phyloP scores from a whole-genome alignment of 371 early-diverging fungal species.

The Rhizopus stolonifer region DNA sequence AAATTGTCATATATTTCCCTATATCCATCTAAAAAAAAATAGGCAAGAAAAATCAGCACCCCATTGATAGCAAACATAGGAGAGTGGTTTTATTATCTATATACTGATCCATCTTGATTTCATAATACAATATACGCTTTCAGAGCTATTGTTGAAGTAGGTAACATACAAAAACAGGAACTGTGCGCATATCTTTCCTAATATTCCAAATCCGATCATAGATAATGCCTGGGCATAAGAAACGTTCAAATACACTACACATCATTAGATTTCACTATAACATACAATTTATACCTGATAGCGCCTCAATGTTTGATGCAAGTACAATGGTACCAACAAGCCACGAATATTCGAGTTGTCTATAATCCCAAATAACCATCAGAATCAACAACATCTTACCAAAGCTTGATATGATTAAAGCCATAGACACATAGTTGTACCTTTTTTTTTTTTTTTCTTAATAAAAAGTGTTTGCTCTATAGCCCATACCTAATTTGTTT shows the following conservation, averaged over 20 bases:
- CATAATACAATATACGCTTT: neutral
- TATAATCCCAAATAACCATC: constrained; percentile 95
- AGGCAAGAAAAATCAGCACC: too few relatives aligned
- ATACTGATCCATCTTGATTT: constrained; percentile 21
- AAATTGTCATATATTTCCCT: too few relatives aligned
- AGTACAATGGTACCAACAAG: constrained; percentile 76
- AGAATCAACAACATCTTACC: constrained; percentile 86
- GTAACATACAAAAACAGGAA: constrained; percentile 50
- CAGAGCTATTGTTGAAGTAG: constrained; percentile 10
- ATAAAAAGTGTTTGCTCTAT: too few relatives aligned
- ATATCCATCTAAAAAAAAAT: too few relatives aligned
- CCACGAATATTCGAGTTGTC: constrained; percentile 81
- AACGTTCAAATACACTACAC: constrained; percentile 54
- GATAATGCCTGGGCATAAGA: constrained; percentile 47
- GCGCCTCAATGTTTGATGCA: constrained; percentile 83
- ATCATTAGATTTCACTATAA: too few relatives aligned
- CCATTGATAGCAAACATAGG: too few relatives aligned
- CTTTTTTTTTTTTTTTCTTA: constrained; percentile 17
- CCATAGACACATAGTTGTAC: constrained; percentile 70
- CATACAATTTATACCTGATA: constrained; percentile 61
- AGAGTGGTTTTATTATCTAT: too few relatives aligned
- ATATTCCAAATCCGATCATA: constrained; percentile 52
- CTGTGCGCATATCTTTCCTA: constrained; percentile 49
- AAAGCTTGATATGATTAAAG: constrained; percentile 85
- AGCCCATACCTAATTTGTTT: constrained; percentile 11